phyloP scores from a whole-genome alignment of 2,329 filamentous ascomycete species.

The Anthostomella pinea region DNA sequence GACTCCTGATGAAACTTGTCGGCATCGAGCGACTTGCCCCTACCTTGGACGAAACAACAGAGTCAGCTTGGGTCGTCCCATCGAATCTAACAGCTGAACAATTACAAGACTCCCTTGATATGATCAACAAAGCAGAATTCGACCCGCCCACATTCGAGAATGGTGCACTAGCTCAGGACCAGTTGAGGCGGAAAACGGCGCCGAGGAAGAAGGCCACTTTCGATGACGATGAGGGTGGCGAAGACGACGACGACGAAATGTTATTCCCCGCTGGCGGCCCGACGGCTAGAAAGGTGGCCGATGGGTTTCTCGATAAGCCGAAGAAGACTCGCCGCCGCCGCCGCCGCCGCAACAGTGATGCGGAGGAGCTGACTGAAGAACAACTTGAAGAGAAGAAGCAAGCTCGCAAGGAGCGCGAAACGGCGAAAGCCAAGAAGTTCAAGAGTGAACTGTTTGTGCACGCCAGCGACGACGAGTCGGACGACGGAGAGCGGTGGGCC shows the following conservation, averaged over 20 bases:
- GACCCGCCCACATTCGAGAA: conserved; percentile 76
- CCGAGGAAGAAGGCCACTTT: conserved; percentile 58
- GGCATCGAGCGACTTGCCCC: conserved; percentile 62
- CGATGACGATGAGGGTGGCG: conserved; percentile 68
- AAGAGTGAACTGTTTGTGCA: conserved; percentile 83
- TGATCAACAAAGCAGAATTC: conserved; percentile 76
- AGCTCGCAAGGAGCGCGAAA: conserved; percentile 62
- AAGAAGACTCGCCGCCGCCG: conserved; percentile 62
- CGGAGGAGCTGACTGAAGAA: conserved; percentile 53
- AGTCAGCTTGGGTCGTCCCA: conserved; percentile 77
- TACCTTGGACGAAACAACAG: conserved; percentile 64
- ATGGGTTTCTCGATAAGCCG: conserved; percentile 52
- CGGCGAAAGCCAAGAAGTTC: conserved; percentile 74
- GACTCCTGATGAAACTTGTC: conserved; percentile 75
- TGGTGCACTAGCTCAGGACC: conserved; percentile 69
- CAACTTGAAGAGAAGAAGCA: conserved; percentile 63
- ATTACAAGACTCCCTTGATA: conserved; percentile 65
- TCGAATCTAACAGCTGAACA: conserved; percentile 59
- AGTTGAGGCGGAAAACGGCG: conserved; percentile 70
- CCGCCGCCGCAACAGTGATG: conserved; percentile 42
- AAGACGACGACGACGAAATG: conserved; percentile 52
- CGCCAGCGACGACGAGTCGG: conserved; percentile 85
- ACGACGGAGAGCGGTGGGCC: conserved; percentile 58
- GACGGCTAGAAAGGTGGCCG: conserved; percentile 51
- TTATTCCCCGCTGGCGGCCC: conserved; percentile 70